These are phyloP conservation scores for Ceratorhiza oryzae-sativae DNA, from an alignment of 1,284 basidiomycete species.

Conservation along the genomic window DNA sequence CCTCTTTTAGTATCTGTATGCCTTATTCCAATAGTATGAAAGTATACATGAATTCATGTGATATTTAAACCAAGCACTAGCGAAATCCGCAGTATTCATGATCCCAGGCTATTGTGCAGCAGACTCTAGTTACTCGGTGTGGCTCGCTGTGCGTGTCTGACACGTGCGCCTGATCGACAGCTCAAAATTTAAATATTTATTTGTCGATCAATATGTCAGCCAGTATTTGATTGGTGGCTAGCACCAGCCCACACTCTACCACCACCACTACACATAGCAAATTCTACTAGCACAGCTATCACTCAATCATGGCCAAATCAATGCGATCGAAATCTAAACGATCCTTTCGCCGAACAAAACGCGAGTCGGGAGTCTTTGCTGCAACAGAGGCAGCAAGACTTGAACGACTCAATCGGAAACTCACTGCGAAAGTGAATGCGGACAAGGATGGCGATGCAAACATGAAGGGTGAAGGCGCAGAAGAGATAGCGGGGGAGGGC, in stretches of 20 bases:
- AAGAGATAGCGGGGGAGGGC: constrained; percentile 53
- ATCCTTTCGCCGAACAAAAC: constrained; percentile 83
- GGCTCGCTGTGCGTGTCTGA: too few species aligned
- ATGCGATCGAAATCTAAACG: constrained; percentile 90
- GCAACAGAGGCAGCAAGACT: constrained; percentile 85
- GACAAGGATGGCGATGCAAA: constrained; percentile 51
- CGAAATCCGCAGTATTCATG: too few species aligned
- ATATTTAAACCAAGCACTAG: too few species aligned
- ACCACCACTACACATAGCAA: neutral
- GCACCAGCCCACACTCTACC: neutral
- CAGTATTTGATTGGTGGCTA: neutral
- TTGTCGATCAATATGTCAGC: neutral
- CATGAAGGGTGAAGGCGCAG: constrained; percentile 55
- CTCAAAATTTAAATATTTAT: constrained; percentile 8
- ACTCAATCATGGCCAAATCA: constrained; percentile 85
- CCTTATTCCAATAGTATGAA: too few species aligned
- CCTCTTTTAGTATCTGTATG: too few species aligned
- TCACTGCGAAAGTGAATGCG: constrained; percentile 56
- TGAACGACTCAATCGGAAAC: constrained; percentile 75
- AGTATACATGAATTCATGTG: too few species aligned
- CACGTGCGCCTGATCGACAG: neutral
- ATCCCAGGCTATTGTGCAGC: too few species aligned
- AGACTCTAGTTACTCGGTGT: too few species aligned
- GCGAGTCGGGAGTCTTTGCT: constrained; percentile 82
- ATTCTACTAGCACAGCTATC: too few species aligned